Conservation (phyloP, 2,329 filamentous ascomycete genomes). For the Delphinella strobiligena region DNA sequence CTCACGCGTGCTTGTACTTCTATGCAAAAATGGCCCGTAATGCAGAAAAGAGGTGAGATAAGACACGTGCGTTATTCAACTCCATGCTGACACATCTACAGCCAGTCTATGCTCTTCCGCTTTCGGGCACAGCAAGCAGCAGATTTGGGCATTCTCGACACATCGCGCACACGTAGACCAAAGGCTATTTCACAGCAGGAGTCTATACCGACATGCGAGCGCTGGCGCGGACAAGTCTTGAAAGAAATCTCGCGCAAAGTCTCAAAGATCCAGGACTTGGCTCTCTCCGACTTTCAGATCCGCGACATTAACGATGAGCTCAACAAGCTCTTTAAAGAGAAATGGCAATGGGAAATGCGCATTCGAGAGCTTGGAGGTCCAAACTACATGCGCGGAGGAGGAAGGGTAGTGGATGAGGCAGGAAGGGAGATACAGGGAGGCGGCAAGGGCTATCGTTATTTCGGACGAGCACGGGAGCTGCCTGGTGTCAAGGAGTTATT, state of each 20-base stretch:
- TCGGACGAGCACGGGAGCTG: conserved; percentile 77
- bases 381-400: conserved; percentile 75
- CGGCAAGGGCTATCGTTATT: conserved; percentile 88
- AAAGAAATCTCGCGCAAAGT: conserved; percentile 97
- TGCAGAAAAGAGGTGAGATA: not conserved
- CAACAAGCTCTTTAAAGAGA: conserved; percentile 98
- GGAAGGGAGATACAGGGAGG: conserved; percentile 47
- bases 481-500: conserved; percentile 96
- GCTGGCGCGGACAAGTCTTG: conserved; percentile 95
- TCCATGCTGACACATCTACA: conserved; percentile 51
- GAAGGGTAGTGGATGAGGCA: conserved; percentile 42
- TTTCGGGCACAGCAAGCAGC: conserved; percentile 96
- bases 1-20: not conserved
- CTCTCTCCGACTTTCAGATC: conserved; percentile 92
- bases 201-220: conserved; percentile 78
- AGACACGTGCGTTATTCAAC: not conserved
- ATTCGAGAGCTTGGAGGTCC: conserved; percentile 92
- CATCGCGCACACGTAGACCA: conserved; percentile 75
- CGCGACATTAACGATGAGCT: conserved; percentile 98
- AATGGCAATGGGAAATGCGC: conserved; percentile 97
- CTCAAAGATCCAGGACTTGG: conserved; percentile 82
- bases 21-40: not conserved
- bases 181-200: conserved; percentile 82
- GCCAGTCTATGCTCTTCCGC: conserved; percentile 97
- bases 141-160: conserved; percentile 91